Evolutionary conservation across 2,329 filamentous ascomycete species (phyloP).

Genomic region (Epichloe gansuensis): DNA sequence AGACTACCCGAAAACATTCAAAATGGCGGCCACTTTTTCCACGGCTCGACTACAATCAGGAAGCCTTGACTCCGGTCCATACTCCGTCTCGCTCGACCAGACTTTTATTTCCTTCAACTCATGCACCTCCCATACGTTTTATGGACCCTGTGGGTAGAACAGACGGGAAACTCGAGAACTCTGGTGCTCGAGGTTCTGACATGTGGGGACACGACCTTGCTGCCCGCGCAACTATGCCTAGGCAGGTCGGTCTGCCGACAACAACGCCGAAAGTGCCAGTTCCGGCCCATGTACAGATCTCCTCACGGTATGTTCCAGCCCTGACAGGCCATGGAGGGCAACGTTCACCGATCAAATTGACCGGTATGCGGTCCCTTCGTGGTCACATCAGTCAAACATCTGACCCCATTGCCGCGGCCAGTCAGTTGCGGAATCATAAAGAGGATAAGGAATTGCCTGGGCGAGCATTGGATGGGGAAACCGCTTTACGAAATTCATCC

Average conservation of each 20-base stretch:
- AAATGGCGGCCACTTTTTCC: constrained; percentile 13
- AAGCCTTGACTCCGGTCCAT: constrained; percentile 15
- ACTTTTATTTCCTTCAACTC: constrained; percentile 24
- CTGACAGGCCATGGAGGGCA: neutral
- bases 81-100: constrained; percentile 37
- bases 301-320: neutral
- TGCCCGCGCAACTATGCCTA: neutral
- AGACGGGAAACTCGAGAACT: constrained; percentile 13
- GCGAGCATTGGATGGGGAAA: neutral
- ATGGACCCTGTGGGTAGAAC: constrained; percentile 21
- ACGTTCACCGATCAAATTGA: neutral
- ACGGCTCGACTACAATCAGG: constrained; percentile 12
- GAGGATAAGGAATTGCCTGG: neutral
- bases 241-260: constrained; percentile 5
- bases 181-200: neutral
- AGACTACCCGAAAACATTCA: constrained; percentile 15
- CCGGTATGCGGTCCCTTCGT: neutral
- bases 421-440: neutral
- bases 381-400: neutral
- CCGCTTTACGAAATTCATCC: neutral
- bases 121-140: constrained; percentile 14
- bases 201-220: neutral
- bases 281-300: neutral
- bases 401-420: neutral
- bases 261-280: constrained; percentile 14